Conservation (phyloP, 2,329 filamentous ascomycete species). For the Trichoderma aggressivum region DNA sequence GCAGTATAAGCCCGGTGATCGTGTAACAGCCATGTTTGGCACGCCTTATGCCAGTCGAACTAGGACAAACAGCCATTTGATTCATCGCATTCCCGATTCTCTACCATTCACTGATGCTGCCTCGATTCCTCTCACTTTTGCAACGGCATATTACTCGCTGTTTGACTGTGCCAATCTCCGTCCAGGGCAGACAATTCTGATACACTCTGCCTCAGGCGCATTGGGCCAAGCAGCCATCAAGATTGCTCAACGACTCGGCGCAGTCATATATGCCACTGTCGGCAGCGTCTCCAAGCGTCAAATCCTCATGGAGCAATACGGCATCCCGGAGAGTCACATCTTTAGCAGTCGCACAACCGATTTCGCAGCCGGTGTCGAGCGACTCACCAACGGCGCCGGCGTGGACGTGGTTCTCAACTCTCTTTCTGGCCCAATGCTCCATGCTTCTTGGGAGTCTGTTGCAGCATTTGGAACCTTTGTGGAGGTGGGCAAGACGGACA, state of each 20-base stretch:
- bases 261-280: background rate
- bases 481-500: conserved; percentile 36
- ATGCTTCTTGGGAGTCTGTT: conserved; percentile 31
- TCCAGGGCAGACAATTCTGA: conserved; percentile 24
- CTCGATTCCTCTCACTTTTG: conserved; percentile 7
- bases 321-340: conserved; percentile 3
- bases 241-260: conserved; percentile 28
- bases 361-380: background rate
- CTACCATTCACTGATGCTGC: conserved; percentile 7
- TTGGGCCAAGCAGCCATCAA: conserved; percentile 36
- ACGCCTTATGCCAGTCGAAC: conserved; percentile 13
- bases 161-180: conserved; percentile 22
- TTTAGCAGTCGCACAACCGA: conserved; percentile 6
- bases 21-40: background rate
- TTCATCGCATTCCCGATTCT: background rate
- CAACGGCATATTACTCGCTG: conserved; percentile 24
- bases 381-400: conserved; percentile 21
- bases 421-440: conserved; percentile 29
- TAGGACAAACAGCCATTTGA: background rate
- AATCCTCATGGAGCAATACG: background rate
- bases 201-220: conserved; percentile 27
- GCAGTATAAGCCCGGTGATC: conserved; percentile 24
- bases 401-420: conserved; percentile 35
- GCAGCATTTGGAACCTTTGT: conserved; percentile 18
- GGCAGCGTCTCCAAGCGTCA: background rate